Evolutionary conservation across 495 filamentous ascomycete genomes (phyloP).

Genomic region (Niebla homalea): DNA sequence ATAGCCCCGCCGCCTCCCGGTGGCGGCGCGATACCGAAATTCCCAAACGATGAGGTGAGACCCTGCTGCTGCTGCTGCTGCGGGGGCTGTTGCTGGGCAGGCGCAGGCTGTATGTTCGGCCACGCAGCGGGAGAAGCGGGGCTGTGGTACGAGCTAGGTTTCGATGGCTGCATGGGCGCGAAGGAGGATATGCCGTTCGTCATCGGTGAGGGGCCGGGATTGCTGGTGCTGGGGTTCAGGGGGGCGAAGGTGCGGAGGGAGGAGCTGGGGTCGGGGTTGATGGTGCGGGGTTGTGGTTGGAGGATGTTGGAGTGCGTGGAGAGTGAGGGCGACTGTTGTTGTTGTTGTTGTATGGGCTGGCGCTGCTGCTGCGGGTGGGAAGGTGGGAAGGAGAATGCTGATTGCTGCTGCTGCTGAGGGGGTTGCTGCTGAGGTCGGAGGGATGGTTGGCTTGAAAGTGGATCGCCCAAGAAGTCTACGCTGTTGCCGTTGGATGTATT

Average conservation of each 20-base stretch:
- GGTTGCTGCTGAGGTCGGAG: conserved; percentile 20
- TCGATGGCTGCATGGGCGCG: conserved; percentile 10
- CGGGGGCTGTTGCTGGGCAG: conserved; percentile 17
- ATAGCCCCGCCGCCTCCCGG: conserved; percentile 4
- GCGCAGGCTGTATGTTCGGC: conserved; percentile 11
- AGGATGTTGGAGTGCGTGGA: conserved; percentile 14
- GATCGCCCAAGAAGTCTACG: conserved; percentile 26
- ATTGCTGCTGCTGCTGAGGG: conserved; percentile 18
- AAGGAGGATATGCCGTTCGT: conserved; percentile 8
- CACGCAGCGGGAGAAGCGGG: not conserved
- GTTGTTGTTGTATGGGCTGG: conserved; percentile 14
- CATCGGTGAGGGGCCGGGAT: conserved; percentile 5
- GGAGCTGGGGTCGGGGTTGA: conserved; percentile 38
- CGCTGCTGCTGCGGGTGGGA: conserved; percentile 1
- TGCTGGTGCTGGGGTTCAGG: conserved; percentile 26
- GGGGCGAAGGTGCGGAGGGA: conserved; percentile 33
- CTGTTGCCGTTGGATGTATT: conserved; percentile 10
- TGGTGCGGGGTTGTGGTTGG: conserved; percentile 28
- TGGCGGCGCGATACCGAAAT: conserved; percentile 37
- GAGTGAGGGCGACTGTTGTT: no score
- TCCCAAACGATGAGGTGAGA: conserved; percentile 12
- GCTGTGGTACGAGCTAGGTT: not conserved
- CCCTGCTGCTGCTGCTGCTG: not conserved
- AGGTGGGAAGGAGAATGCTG: conserved; percentile 38
- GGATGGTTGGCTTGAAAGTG: conserved; percentile 1